Conservation (phyloP, 1,284 basidiomycete genomes). For the Sanghuangporus weigelae region DNA sequence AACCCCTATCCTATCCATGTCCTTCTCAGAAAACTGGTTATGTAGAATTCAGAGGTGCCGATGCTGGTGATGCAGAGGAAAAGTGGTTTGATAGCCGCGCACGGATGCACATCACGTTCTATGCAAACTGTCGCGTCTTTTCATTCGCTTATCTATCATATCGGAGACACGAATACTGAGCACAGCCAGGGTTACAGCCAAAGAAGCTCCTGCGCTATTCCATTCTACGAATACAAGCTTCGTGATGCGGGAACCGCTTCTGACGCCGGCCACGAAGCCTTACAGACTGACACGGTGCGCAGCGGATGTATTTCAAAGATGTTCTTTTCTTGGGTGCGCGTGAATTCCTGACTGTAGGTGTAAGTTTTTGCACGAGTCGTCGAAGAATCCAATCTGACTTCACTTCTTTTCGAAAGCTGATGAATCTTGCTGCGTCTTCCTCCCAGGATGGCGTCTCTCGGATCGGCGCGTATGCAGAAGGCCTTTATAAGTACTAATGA, state of each 20-base stretch:
- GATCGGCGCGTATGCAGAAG: not conserved
- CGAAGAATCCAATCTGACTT: not conserved
- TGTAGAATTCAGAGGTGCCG: not conserved
- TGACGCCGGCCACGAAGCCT: not conserved
- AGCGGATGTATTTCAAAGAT: not conserved
- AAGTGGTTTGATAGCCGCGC: conserved; percentile 6
- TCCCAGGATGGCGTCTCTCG: not conserved
- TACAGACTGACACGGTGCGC: not conserved
- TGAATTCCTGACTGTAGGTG: not conserved
- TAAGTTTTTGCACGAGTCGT: not conserved
- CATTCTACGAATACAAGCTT: conserved; percentile 12
- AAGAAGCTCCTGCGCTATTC: conserved; percentile 3
- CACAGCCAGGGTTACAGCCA: not conserved
- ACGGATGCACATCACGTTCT: not conserved
- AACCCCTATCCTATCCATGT: not conserved
- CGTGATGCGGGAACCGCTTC: conserved; percentile 5
- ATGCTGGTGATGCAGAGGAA: not conserved
- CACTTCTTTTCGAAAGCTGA: not conserved
- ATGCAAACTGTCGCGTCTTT: not conserved
- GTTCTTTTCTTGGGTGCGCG: not conserved
- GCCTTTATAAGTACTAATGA: not conserved
- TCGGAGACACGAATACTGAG: not conserved
- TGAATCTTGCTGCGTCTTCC: not conserved
- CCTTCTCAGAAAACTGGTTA: not conserved
- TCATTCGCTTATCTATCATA: not conserved